These are phyloP conservation scores for Sarocladium kiliense DNA, from an alignment of 2,329 filamentous ascomycete species.

Conservation along the genomic window DNA sequence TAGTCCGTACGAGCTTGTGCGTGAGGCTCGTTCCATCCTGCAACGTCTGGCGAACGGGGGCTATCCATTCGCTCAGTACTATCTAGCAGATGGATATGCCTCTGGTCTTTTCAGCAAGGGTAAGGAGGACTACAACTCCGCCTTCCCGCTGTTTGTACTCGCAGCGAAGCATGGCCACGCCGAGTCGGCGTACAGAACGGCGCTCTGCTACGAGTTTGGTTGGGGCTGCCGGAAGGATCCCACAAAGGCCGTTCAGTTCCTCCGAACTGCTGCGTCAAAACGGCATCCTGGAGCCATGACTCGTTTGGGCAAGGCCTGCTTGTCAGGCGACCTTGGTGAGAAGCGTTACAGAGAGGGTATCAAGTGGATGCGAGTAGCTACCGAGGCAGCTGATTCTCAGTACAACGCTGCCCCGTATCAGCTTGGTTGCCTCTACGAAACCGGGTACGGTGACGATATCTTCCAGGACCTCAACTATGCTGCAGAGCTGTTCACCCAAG, in stretches of 20 bases:
- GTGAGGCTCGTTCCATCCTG: slow-evolving; percentile 84
- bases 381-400: slow-evolving; percentile 82
- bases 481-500: slow-evolving; percentile 88
- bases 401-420: slow-evolving; percentile 94
- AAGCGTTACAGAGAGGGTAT: slow-evolving; percentile 86
- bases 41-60: slow-evolving; percentile 80
- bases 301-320: slow-evolving; percentile 82
- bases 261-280: slow-evolving; percentile 84
- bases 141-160: slow-evolving; percentile 87
- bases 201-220: slow-evolving; percentile 94
- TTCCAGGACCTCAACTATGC: slow-evolving; percentile 89
- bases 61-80: slow-evolving; percentile 97
- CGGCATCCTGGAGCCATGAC: slow-evolving; percentile 94
- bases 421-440: slow-evolving; percentile 81
- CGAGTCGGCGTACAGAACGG: slow-evolving; percentile 89
- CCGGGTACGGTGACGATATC: slow-evolving; percentile 88
- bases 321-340: slow-evolving; percentile 82
- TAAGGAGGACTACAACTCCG: slow-evolving; percentile 84
- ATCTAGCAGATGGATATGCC: slow-evolving; percentile 88
- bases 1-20: slow-evolving; percentile 64
- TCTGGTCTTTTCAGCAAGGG: slow-evolving; percentile 95
- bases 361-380: slow-evolving; percentile 92
- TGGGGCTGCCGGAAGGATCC: slow-evolving; percentile 92
- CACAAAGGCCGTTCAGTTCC: slow-evolving; percentile 88
- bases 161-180: slow-evolving; percentile 97